Evolutionary conservation across 306 rosid genomes (phyloP), one percentile per base, ranked within the genome.

Genomic region (Malus sylvestris): DNA sequence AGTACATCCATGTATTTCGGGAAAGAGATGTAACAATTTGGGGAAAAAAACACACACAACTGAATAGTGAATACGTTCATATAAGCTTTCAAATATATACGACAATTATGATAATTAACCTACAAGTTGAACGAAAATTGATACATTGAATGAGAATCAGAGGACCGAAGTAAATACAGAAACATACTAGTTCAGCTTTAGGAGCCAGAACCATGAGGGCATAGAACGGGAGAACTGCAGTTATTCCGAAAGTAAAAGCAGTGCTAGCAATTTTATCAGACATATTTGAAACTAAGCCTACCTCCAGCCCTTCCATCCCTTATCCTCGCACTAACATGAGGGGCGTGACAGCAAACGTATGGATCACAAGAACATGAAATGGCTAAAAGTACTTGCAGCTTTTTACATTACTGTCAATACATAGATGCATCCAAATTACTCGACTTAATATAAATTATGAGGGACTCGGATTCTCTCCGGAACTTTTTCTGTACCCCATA

Each of bases 131-230:
- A 40, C 9, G 5, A 22, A 73, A 73, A n/a, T 53, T 57, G 57
- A 67, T 20, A 29, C 46, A 45, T 23, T 49, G 33, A 64, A 38
- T 20, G 58, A 69, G 67, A 80, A 68, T 19, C 66, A 35, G 60
- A 51, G 14, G 19, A 70, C 63, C 23, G 42, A 35, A n/a, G 23
- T 20, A 62, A 12, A 45, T 76, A 44, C 25, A 67, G 61, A 77
- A 76, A 76, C 91, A 69, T 90, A 95, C 99, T 46, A 90, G 78
- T 67, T 87, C 84, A 60, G 99, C 83, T 63, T 89, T 88, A 30
- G 99, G 99, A 65, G 97, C 97, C 60, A 90, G 67, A 87, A 92
- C 97, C 97, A 92, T 95, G 69, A 95, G 97, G 63, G 89, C 80
- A 78, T 95, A 95, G 83, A 89, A 95, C 32, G 99, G 99, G 63